Evolutionary conservation across 2,329 filamentous ascomycete species (phyloP).

Genomic region (Septoria petroselini): DNA sequence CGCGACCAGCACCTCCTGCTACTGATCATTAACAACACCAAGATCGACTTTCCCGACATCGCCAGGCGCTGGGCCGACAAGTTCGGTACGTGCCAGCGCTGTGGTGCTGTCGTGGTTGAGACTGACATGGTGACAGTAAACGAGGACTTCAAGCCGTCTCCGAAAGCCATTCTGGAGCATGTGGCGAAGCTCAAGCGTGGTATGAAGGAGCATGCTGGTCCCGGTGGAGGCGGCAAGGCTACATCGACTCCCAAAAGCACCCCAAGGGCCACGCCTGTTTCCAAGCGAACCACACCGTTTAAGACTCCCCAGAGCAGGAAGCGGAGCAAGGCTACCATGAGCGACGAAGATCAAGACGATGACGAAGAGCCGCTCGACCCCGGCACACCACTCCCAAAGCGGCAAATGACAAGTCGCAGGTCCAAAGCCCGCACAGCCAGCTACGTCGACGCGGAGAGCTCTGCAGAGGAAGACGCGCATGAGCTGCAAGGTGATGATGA

Average conservation of each 20-base stretch:
- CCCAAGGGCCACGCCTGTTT: conserved; percentile 6
- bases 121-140: conserved; percentile 19
- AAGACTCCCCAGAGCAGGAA: conserved; percentile 23
- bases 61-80: conserved; percentile 19
- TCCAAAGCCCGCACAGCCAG: conserved; percentile 6
- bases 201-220: conserved; percentile 5
- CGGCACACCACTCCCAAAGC: conserved; percentile 16
- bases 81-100: conserved; percentile 15
- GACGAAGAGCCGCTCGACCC: conserved; percentile 24
- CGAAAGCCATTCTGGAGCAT: conserved; percentile 28
- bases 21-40: conserved; percentile 24
- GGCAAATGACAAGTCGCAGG: conserved; percentile 20
- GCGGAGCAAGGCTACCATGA: conserved; percentile 20
- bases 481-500: conserved; percentile 9
- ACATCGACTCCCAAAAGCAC: conserved; percentile 11
- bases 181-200: conserved; percentile 21
- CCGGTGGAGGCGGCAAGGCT: too few relatives aligned
- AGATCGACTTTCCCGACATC: conserved; percentile 8
- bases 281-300: conserved; percentile 12
- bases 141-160: conserved; percentile 19
- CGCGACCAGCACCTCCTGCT: conserved; percentile 30
- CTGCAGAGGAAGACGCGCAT: conserved; percentile 5
- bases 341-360: conserved; percentile 31
- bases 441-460: conserved; percentile 5
- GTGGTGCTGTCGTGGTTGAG: neutral